phyloP scores from a whole-genome alignment of 768 basidiomycete genomes.

The Leccinum broughii region DNA sequence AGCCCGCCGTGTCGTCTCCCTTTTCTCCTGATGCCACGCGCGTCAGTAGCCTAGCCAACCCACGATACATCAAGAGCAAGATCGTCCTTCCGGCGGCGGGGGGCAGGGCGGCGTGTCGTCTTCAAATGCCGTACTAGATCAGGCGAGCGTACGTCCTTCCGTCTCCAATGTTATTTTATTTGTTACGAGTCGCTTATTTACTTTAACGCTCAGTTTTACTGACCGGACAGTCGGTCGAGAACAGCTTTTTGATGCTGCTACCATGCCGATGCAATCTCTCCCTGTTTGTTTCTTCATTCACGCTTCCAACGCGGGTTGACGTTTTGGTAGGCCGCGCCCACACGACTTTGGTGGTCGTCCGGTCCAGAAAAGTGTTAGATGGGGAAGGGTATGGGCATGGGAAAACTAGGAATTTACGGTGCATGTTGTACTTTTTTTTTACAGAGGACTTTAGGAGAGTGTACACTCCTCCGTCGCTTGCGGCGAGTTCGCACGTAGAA shows the following conservation, averaged over 20 bases:
- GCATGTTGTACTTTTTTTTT: background rate
- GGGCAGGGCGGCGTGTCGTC: slow-evolving; percentile 23
- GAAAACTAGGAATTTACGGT: background rate
- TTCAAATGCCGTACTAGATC: slow-evolving; percentile 26
- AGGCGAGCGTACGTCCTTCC: slow-evolving; percentile 12
- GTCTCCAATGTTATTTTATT: too few species aligned
- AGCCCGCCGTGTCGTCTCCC: slow-evolving; percentile 2
- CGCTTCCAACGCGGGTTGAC: background rate
- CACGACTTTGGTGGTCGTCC: background rate
- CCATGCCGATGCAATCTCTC: slow-evolving; percentile 7
- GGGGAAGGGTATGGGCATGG: background rate
- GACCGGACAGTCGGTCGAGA: slow-evolving; percentile 1
- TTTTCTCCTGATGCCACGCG: background rate
- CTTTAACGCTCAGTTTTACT: slow-evolving; percentile 25
- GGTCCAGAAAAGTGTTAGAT: background rate
- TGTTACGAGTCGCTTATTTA: background rate
- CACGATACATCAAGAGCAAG: slow-evolving; percentile 25
- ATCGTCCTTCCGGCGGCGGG: slow-evolving; percentile 19
- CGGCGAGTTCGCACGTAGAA: background rate
- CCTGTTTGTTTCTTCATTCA: background rate
- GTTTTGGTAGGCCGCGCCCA: background rate
- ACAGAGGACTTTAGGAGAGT: background rate
- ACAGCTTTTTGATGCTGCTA: slow-evolving; percentile 6
- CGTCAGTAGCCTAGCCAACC: slow-evolving; percentile 26
- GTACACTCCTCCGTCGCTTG: background rate